Evolutionary conservation across 176 grass and related monocot species (phyloP).

Genomic region (Carex parvula): DNA sequence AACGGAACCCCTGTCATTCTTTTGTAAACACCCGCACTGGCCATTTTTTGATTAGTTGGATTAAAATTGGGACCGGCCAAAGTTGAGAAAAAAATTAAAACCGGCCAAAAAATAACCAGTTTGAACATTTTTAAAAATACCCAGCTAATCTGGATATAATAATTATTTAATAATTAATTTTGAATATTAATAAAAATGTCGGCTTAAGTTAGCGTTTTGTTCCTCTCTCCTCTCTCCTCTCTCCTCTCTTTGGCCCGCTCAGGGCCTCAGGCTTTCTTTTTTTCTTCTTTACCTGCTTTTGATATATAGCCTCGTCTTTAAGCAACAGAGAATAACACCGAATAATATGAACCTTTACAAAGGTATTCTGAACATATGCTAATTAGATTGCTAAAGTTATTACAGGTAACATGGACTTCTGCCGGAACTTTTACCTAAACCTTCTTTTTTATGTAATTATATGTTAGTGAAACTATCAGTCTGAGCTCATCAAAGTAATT

Average conservation of each 20-base stretch:
- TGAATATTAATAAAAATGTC: too few species aligned
- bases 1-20: too few species aligned
- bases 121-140: too few species aligned
- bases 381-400: constrained; percentile 27
- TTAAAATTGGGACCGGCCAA: too few species aligned
- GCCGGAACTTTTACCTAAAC: background rate
- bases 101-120: too few species aligned
- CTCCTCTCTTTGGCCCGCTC: background rate
- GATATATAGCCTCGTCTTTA: constrained; percentile 22
- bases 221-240: background rate
- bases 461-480: too few species aligned
- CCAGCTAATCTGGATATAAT: too few species aligned
- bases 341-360: constrained; percentile 4
- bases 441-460: background rate
- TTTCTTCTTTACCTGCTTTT: constrained; percentile 4
- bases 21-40: too few species aligned
- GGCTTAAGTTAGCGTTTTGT: constrained; percentile 12
- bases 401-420: constrained; percentile 7
- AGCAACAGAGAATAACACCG: constrained; percentile 14
- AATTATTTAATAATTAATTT: too few species aligned
- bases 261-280: background rate
- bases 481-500: background rate
- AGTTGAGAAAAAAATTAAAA: too few species aligned
- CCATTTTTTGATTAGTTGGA: too few species aligned
- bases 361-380: background rate